phyloP scores from a whole-genome alignment of 2,329 filamentous ascomycete species.

The Fusarium nurragi region DNA sequence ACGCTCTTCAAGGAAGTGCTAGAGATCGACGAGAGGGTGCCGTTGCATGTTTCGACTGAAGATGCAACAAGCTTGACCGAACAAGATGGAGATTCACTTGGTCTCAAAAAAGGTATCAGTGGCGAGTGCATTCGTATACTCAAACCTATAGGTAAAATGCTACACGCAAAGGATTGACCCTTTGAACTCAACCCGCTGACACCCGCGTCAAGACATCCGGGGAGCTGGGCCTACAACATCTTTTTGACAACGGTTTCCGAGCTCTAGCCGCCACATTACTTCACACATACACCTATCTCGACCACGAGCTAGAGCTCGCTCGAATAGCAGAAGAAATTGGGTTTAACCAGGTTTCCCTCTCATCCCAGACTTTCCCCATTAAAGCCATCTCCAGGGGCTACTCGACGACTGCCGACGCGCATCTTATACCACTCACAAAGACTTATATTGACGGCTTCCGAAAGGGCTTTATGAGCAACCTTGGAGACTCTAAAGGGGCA shows the following conservation, averaged over 20 bases:
- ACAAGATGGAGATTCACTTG: slow-evolving; percentile 57
- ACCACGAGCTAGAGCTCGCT: slow-evolving; percentile 83
- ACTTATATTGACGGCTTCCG: slow-evolving; percentile 75
- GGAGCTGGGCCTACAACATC: slow-evolving; percentile 56
- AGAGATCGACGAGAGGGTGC: slow-evolving; percentile 89
- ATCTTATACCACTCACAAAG: slow-evolving; percentile 53
- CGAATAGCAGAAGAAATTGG: slow-evolving; percentile 81
- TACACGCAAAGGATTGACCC: background rate
- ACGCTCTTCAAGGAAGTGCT: slow-evolving; percentile 85
- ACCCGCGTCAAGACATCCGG: background rate
- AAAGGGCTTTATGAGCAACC: slow-evolving; percentile 76
- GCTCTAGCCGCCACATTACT: slow-evolving; percentile 90
- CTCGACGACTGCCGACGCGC: slow-evolving; percentile 55
- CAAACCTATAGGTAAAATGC: background rate
- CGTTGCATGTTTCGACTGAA: slow-evolving; percentile 75
- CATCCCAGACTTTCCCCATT: slow-evolving; percentile 53
- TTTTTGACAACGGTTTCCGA: slow-evolving; percentile 73
- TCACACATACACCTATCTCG: slow-evolving; percentile 90
- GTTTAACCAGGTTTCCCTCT: slow-evolving; percentile 73
- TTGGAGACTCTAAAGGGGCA: slow-evolving; percentile 75
- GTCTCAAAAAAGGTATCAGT: background rate
- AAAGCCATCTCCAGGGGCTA: slow-evolving; percentile 54
- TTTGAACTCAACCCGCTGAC: background rate
- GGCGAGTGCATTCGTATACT: background rate
- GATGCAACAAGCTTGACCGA: slow-evolving; percentile 73